Conservation (phyloP, 2,329 filamentous ascomycete genomes). For the Fusarium veterinarium region DNA sequence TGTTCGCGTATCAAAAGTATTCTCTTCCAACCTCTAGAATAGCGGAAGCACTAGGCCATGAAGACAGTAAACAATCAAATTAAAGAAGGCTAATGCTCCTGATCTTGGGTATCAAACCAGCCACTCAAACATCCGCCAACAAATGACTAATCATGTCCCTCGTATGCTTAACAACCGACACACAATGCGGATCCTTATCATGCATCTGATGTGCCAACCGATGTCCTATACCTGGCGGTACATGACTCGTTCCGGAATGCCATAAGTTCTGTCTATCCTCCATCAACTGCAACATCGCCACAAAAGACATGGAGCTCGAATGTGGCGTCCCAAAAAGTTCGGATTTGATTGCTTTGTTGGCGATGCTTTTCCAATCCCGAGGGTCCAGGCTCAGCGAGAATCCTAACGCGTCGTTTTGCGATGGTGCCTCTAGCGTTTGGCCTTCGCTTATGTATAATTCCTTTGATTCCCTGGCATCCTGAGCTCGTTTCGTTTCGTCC, state of each 20-base stretch:
- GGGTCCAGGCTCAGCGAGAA: constrained; percentile 32
- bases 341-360: constrained; percentile 35
- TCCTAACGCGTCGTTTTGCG: not conserved
- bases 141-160: constrained; percentile 31
- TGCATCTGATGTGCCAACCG: constrained; percentile 16
- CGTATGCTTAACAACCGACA: constrained; percentile 42
- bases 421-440: not conserved
- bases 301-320: constrained; percentile 9
- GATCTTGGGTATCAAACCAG: constrained; percentile 6
- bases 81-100: not conserved
- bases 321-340: constrained; percentile 30
- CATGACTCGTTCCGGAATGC: constrained; percentile 35
- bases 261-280: constrained; percentile 40
- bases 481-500: constrained; percentile 33
- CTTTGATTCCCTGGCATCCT: constrained; percentile 30
- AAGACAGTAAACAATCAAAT: not conserved
- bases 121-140: constrained; percentile 15
- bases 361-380: constrained; percentile 31
- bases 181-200: constrained; percentile 40
- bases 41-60: not conserved
- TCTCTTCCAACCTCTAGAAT: not conserved
- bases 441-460: constrained; percentile 25
- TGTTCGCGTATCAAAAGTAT: too few species aligned
- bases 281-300: constrained; percentile 37
- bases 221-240: constrained; percentile 7